Evolutionary conservation across 177 flowering plant genomes (phyloP).

Genomic region (Vitis hybrid): DNA sequence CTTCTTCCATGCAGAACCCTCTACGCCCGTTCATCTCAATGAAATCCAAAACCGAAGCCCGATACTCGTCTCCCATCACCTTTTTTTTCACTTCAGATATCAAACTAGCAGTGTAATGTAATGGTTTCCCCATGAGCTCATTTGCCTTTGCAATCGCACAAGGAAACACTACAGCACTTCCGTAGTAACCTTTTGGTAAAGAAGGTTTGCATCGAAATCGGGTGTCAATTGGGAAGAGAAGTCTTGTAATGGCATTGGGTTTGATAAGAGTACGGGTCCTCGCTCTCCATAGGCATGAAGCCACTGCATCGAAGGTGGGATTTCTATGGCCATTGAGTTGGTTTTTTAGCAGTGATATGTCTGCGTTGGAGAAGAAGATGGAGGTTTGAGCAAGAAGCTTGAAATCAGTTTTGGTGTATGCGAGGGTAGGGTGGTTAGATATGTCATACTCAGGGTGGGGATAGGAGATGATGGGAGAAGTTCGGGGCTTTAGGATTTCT

Average conservation of each 20-base stretch:
- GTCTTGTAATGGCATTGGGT: slow-evolving; percentile 15
- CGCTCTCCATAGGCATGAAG: slow-evolving; percentile 28
- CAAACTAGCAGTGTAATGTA: slow-evolving; percentile 17
- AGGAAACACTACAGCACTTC: slow-evolving; percentile 24
- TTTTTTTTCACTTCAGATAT: slow-evolving; percentile 18
- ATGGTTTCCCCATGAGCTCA: slow-evolving; percentile 11
- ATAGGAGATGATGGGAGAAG: slow-evolving; percentile 14
- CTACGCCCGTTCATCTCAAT: slow-evolving; percentile 22
- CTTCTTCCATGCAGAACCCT: slow-evolving; percentile 21
- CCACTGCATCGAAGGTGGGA: slow-evolving; percentile 23
- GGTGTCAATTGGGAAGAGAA: slow-evolving; percentile 27
- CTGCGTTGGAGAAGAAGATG: slow-evolving; percentile 19
- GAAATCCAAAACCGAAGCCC: slow-evolving; percentile 28
- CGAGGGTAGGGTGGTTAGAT: not conserved
- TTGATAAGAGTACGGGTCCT: slow-evolving; percentile 19
- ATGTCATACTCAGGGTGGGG: slow-evolving; percentile 20
- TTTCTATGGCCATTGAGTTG: slow-evolving; percentile 12
- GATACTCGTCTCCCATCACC: slow-evolving; percentile 20
- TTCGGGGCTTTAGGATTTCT: slow-evolving; percentile 20
- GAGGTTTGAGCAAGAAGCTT: slow-evolving; percentile 23
- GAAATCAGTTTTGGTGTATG: slow-evolving; percentile 17
- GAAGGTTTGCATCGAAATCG: slow-evolving; percentile 22
- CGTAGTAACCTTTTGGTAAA: slow-evolving; percentile 24
- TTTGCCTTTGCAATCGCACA: slow-evolving; percentile 13
- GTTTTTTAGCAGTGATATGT: slow-evolving; percentile 16